Conservation (phyloP, 2,329 filamentous ascomycete species). For the Talaromyces sp. region DNA sequence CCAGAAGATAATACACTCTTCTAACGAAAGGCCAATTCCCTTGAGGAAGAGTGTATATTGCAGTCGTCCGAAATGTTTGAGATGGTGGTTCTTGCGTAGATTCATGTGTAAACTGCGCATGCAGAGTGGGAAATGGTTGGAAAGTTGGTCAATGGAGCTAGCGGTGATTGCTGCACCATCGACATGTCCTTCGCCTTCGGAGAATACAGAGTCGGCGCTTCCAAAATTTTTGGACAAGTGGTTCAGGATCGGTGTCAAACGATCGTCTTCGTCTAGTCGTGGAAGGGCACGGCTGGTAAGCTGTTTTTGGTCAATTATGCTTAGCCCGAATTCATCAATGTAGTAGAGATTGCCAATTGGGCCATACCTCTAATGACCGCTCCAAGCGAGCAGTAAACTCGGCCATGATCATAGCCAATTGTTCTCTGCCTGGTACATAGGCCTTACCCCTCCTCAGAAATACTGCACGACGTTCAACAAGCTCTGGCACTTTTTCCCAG, state of each 20-base stretch:
- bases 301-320: conserved; percentile 43
- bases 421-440: conserved; percentile 85
- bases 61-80: conserved; percentile 90
- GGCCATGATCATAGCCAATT: conserved; percentile 83
- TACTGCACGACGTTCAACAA: conserved; percentile 78
- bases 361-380: conserved; percentile 73
- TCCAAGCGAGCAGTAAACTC: conserved; percentile 83
- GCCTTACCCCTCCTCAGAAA: conserved; percentile 81
- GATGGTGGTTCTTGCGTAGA: conserved; percentile 81
- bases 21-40: conserved; percentile 87
- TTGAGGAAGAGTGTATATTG: conserved; percentile 98
- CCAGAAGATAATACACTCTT: conserved; percentile 93
- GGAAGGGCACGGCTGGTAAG: conserved; percentile 89
- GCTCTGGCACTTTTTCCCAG: conserved; percentile 88
- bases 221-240: conserved; percentile 96
- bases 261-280: conserved; percentile 92
- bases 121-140: conserved; percentile 83
- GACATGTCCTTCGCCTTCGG: conserved; percentile 64
- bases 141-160: conserved; percentile 75
- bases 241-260: conserved; percentile 72
- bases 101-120: conserved; percentile 90
- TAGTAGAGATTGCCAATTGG: background rate
- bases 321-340: background rate
- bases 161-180: conserved; percentile 75
- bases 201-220: conserved; percentile 83